These are phyloP conservation scores for Diaporthe humulicola DNA, from an alignment of 2,329 filamentous ascomycete genomes.

Conservation along the genomic window DNA sequence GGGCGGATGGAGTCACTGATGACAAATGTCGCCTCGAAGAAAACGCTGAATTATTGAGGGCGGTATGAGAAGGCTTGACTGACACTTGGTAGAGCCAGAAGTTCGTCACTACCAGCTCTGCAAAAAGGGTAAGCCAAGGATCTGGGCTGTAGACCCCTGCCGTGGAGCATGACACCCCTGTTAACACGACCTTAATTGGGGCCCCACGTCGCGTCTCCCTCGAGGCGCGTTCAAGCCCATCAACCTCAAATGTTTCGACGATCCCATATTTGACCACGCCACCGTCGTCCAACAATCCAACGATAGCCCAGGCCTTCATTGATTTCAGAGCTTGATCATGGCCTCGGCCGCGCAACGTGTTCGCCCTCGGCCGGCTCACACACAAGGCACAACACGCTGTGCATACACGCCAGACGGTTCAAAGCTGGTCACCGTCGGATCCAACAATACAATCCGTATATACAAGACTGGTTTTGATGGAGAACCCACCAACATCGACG, in stretches of 20 bases:
- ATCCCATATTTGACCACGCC: not conserved
- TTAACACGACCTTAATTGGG: constrained; percentile 39
- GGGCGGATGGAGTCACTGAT: not conserved
- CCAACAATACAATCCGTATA: constrained; percentile 92
- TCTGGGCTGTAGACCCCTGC: constrained; percentile 1
- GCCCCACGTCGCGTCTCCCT: constrained; percentile 38
- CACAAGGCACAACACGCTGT: constrained; percentile 87
- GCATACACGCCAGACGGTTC: constrained; percentile 91
- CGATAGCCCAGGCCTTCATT: not conserved
- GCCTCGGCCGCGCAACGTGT: constrained; percentile 61
- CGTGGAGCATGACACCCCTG: constrained; percentile 24
- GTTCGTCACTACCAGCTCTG: not conserved
- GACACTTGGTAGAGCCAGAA: not conserved
- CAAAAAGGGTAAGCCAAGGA: not conserved
- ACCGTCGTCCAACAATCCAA: not conserved
- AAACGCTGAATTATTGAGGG: not conserved
- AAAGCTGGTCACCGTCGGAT: constrained; percentile 90
- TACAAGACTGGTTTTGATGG: constrained; percentile 93
- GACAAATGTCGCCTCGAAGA: not conserved
- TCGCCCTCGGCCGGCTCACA: constrained; percentile 79
- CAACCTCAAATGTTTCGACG: not conserved
- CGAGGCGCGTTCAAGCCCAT: not conserved
- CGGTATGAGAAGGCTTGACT: not conserved
- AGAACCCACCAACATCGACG: constrained; percentile 92
- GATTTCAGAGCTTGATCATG: constrained; percentile 46